phyloP scores from a whole-genome alignment of 176 grass and related monocot species.

The Aegilops tauschii region DNA sequence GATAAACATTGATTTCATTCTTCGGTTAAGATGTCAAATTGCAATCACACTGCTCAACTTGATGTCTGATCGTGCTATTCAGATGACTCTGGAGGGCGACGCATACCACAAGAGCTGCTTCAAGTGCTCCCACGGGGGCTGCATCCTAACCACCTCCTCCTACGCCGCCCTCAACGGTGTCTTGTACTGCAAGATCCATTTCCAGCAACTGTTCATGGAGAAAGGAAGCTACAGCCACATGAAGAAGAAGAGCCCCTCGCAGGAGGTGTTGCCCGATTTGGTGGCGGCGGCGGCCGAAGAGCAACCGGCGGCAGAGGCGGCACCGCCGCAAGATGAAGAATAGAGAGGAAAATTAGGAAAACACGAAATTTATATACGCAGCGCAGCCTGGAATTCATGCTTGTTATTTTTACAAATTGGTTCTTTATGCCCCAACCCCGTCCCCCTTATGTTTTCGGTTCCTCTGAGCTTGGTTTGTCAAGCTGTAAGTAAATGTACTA shows the following conservation, averaged over 20 bases:
- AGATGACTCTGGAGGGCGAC: conserved; percentile 83
- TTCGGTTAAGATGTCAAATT: not conserved
- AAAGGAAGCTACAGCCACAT: conserved; percentile 96
- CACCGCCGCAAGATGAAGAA: conserved; percentile 30
- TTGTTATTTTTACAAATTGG: not conserved
- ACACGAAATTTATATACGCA: not conserved
- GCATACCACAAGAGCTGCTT: conserved; percentile 95
- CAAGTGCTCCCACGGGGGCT: conserved; percentile 78
- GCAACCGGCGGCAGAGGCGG: not conserved
- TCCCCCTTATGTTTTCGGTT: not conserved
- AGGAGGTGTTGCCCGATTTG: conserved; percentile 47
- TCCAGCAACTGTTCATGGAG: conserved; percentile 92
- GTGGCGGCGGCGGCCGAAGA: conserved; percentile 26
- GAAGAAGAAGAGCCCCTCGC: conserved; percentile 53
- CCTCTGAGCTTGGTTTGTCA: conserved; percentile 35
- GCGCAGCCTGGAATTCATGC: not conserved
- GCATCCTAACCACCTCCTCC: conserved; percentile 81
- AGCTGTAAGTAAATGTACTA: conserved; percentile 24
- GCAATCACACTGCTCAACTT: not conserved
- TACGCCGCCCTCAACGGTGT: conserved; percentile 91
- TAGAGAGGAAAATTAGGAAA: conserved; percentile 47
- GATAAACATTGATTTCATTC: not conserved
- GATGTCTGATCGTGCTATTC: not conserved
- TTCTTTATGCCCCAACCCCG: not conserved
- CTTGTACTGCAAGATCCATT: conserved; percentile 98